Conservation (phyloP, 2,329 filamentous ascomycete genomes). For the Scedosporium boydii region DNA sequence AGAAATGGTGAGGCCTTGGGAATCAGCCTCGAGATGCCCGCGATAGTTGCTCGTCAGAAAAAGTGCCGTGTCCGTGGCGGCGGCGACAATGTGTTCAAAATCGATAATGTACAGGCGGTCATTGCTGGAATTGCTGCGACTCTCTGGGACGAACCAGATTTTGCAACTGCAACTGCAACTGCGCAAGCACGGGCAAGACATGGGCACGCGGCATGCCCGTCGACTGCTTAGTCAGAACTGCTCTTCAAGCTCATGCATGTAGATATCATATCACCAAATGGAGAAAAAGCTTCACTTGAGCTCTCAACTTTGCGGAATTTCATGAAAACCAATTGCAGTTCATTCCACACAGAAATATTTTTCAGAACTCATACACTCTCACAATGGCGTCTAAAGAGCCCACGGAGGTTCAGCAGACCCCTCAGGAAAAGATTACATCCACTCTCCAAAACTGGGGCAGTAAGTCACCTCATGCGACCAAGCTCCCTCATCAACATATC, state of each 20-base stretch:
- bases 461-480: slow-evolving; percentile 23
- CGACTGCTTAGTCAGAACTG: neutral
- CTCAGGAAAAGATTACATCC: neutral
- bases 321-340: neutral
- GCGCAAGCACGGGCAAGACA: neutral
- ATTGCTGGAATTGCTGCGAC: neutral
- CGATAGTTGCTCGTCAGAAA: neutral
- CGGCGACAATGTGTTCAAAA: neutral
- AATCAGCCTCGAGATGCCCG: neutral
- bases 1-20: neutral
- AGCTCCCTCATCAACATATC: neutral
- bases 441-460: slow-evolving; percentile 37
- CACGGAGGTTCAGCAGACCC: neutral
- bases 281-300: neutral
- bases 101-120: neutral
- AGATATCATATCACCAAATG: slow-evolving; percentile 1
- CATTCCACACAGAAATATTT: neutral
- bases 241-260: neutral
- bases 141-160: neutral
- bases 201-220: no score
- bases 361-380: neutral
- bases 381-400: neutral
- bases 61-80: neutral
- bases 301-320: neutral
- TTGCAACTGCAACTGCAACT: neutral